Evolutionary conservation across 108 stramenopile genomes (phyloP).

Genomic region (Skeletonema marinoi): DNA sequence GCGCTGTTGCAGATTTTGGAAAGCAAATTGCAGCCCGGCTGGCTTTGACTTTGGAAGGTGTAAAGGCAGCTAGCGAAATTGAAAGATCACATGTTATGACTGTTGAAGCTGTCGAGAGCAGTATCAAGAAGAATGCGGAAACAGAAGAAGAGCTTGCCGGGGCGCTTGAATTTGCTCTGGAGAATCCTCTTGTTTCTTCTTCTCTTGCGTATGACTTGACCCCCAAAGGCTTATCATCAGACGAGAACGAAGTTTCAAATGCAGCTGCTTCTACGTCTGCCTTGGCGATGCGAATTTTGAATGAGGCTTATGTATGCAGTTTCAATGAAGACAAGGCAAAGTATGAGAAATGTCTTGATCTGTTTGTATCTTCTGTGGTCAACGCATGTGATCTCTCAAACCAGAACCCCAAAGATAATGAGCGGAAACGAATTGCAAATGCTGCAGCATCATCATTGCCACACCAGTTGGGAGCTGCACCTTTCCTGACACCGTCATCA

Average conservation of each 20-base stretch:
- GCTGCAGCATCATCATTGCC: slow-evolving; percentile 53
- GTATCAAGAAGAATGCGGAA: slow-evolving; percentile 20
- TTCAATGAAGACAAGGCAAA: slow-evolving; percentile 36
- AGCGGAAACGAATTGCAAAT: slow-evolving; percentile 64
- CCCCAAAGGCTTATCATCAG: slow-evolving; percentile 9
- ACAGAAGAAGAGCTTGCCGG: slow-evolving; percentile 19
- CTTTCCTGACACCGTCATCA: slow-evolving; percentile 56
- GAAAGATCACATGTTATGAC: slow-evolving; percentile 52
- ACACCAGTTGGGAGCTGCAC: slow-evolving; percentile 55
- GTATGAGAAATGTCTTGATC: slow-evolving; percentile 66
- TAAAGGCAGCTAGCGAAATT: slow-evolving; percentile 48
- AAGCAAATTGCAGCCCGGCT: slow-evolving; percentile 69
- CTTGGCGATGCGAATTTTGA: slow-evolving; percentile 51
- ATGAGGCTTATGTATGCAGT: slow-evolving; percentile 67
- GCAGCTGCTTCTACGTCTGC: slow-evolving; percentile 7
- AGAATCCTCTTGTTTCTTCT: slow-evolving; percentile 75
- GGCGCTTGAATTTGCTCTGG: slow-evolving; percentile 38
- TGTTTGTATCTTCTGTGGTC: slow-evolving; percentile 65
- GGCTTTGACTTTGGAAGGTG: slow-evolving; percentile 69
- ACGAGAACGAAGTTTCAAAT: slow-evolving; percentile 12
- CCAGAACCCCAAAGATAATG: slow-evolving; percentile 65
- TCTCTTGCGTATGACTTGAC: slow-evolving; percentile 64
- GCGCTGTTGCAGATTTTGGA: slow-evolving; percentile 59
- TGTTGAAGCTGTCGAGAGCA: slow-evolving; percentile 51
- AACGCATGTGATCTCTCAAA: slow-evolving; percentile 66